A percentile compares a stretch with the other conserved stretches of the same genome.
These are phyloP conservation scores for Geotrichum phurueaensis DNA, from an alignment of 1,139 yeast genomes.

Conservation along the genomic window DNA sequence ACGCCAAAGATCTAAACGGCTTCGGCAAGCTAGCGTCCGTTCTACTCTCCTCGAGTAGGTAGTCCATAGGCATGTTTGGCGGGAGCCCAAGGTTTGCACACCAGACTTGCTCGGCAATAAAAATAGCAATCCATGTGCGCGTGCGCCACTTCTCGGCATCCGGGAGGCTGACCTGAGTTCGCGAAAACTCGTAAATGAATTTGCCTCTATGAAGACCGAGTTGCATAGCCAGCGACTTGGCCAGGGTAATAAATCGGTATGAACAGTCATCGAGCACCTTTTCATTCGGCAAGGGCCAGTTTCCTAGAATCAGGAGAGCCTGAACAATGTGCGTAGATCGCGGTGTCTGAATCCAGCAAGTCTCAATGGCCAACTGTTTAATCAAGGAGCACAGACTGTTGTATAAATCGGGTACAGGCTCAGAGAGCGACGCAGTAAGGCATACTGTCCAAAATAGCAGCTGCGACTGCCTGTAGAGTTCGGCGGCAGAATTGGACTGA, in stretches of 20 bases:
- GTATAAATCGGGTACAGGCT: constrained; percentile 80
- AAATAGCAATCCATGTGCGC: constrained; percentile 83
- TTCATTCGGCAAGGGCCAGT: constrained; percentile 91
- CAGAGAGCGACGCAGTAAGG: constrained; percentile 76
- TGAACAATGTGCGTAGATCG: constrained; percentile 90
- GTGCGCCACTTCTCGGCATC: constrained; percentile 95
- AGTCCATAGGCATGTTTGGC: constrained; percentile 80
- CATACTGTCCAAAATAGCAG: constrained; percentile 85
- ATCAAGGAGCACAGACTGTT: constrained; percentile 69
- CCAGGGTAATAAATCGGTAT: constrained; percentile 79
- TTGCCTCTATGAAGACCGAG: constrained; percentile 87
- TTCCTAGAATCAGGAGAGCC: constrained; percentile 70
- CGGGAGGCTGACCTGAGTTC: constrained; percentile 82
- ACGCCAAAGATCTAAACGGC: constrained; percentile 64
- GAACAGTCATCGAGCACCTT: constrained; percentile 88
- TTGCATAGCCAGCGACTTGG: constrained; percentile 77
- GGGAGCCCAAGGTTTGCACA: constrained; percentile 83
- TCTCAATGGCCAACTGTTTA: constrained; percentile 82
- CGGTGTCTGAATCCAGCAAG: constrained; percentile 91
- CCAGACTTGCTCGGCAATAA: constrained; percentile 87
- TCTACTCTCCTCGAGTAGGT: constrained; percentile 71
- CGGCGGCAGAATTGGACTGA: constrained; percentile 63
- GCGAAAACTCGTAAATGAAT: constrained; percentile 80
- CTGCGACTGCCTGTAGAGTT: constrained; percentile 75
- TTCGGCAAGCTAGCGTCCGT: constrained; percentile 60